Percentiles rank a stretch among this genome's conserved stretches.
Evolutionary conservation across 2,329 filamentous ascomycete genomes (phyloP).

Genomic region (Alternaria brassicicola): DNA sequence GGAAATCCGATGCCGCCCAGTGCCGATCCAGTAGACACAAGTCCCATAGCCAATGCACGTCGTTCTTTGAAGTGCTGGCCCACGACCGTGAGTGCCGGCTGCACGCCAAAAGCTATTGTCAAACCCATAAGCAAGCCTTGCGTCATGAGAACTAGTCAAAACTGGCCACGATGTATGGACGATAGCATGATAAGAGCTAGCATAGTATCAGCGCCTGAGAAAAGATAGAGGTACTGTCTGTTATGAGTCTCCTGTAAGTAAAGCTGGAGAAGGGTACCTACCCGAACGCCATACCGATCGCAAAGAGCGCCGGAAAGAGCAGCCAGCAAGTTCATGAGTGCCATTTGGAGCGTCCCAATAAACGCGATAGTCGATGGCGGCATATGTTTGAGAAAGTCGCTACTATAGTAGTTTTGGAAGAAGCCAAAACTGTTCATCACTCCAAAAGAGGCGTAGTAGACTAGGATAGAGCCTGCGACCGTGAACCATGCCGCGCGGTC

Average conservation of each 20-base stretch:
- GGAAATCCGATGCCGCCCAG: conserved; percentile 62
- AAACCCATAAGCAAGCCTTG: conserved; percentile 55
- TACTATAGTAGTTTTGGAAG: conserved; percentile 54
- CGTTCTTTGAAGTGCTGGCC: conserved; percentile 53
- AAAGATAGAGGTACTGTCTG: conserved; percentile 37
- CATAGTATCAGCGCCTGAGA: conserved; percentile 31
- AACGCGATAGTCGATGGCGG: conserved; percentile 49
- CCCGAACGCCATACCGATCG: conserved; percentile 65
- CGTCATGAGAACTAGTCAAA: conserved; percentile 54
- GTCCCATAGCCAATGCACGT: conserved; percentile 52
- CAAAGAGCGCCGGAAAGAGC: conserved; percentile 67
- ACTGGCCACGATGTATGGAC: conserved; percentile 24
- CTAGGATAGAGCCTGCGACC: conserved; percentile 45
- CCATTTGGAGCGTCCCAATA: conserved; percentile 52
- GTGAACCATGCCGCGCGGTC: conserved; percentile 40
- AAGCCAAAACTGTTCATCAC: conserved; percentile 53
- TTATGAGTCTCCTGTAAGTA: background rate
- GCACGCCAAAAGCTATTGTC: conserved; percentile 50
- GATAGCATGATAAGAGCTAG: conserved; percentile 34
- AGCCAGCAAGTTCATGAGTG: conserved; percentile 59
- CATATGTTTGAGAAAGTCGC: conserved; percentile 40
- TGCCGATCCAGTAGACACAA: conserved; percentile 51
- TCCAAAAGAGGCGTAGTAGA: conserved; percentile 50
- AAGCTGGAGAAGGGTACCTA: conserved; percentile 30
- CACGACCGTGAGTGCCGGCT: conserved; percentile 50